Base-by-base conservation (phyloP, 1,139 yeast genomes). In the Debaryomycetaceae sp. region DNA sequence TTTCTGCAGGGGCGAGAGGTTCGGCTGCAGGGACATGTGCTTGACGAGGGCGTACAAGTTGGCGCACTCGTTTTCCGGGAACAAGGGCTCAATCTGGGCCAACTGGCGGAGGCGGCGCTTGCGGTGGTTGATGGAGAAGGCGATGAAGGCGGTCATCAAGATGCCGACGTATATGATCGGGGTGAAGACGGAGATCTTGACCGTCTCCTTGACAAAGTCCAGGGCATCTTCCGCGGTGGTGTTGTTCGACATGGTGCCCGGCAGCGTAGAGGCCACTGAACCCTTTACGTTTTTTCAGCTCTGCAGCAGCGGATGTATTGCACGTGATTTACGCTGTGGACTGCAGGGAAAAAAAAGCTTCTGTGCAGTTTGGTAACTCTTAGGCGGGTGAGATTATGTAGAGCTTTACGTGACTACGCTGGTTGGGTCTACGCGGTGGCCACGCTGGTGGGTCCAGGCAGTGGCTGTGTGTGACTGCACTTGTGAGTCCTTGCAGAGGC, bases 111-210 rank as follows among this genome's bases (percentile, higher is more conserved):
- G 53, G 44, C 74, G 70, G 38, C 71, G 68, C 40, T 69, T 63
- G 46, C 92, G 68, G 53, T 86, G 83, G 31, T 69, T 62, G 25
- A 77, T 63, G 18, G 93, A 76, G 50, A 90, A 87, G n/a, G 76
- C 56, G 25, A 75, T 60, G 36, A 87, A 66, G n/a, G 90, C 71
- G 4, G 83, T 49, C 27, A 86, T 50, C 37, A 90, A 58, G 18
- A 86, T 71, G 4, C 70, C 77, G 34, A 85, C 77, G 49, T 90
- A 90, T 27, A 82, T 59, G 34, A 90, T 52, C 18, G 98, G 97
- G 12, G 95, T 83, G 49, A 71, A 74, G 23, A 87, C 73, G n/a
- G 95, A 82, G 38, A 86, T 72, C 40, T 64, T 62, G 32, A 62
- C 48, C 33, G 41, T 50, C 25, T 49, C 49, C 27, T 43, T 49